Evolutionary conservation across 768 basidiomycete genomes (phyloP).

Genomic region (Suillus fuscotomentosus): DNA sequence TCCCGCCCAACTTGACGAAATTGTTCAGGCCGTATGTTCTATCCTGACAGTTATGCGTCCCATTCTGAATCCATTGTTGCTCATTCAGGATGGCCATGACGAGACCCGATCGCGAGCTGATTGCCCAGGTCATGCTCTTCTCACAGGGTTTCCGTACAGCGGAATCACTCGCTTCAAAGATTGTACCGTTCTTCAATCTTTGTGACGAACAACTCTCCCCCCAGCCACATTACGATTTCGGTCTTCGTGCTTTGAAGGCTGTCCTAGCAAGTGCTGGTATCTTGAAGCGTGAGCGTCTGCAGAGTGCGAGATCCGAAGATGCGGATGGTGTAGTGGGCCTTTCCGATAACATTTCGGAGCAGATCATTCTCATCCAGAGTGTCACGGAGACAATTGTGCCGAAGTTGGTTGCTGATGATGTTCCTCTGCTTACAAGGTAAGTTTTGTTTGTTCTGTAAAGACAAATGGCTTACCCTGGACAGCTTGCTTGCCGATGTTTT

Average conservation of each 20-base stretch:
- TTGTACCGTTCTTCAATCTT: conserved; percentile 99
- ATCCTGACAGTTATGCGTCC: neutral
- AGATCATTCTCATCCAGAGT: conserved; percentile 97
- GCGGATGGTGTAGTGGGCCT: conserved; percentile 47
- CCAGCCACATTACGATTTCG: conserved; percentile 99
- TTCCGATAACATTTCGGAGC: conserved; percentile 79
- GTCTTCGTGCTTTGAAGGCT: conserved; percentile 94
- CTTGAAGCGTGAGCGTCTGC: conserved; percentile 87
- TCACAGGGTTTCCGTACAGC: conserved; percentile 99
- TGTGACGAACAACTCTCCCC: conserved; percentile 96
- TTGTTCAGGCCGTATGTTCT: conserved; percentile 83
- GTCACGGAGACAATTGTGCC: conserved; percentile 98
- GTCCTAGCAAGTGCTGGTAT: conserved; percentile 97
- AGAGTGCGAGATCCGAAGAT: conserved; percentile 40
- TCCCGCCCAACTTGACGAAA: conserved; percentile 87
- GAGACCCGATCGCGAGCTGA: conserved; percentile 94
- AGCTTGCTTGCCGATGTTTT: conserved; percentile 96
- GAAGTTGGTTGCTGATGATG: conserved; percentile 96
- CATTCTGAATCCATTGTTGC: conserved; percentile 13
- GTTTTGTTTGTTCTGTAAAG: conserved; percentile 14
- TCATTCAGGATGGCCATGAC: conserved; percentile 93
- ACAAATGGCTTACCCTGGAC: conserved; percentile 2
- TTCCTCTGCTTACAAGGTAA: conserved; percentile 88
- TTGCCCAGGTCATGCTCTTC: conserved; percentile 99
- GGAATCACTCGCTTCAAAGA: conserved; percentile 95